These are phyloP conservation scores for Cladorrhinum sp. DNA, from an alignment of 2,329 filamentous ascomycete species.

Conservation along the genomic window DNA sequence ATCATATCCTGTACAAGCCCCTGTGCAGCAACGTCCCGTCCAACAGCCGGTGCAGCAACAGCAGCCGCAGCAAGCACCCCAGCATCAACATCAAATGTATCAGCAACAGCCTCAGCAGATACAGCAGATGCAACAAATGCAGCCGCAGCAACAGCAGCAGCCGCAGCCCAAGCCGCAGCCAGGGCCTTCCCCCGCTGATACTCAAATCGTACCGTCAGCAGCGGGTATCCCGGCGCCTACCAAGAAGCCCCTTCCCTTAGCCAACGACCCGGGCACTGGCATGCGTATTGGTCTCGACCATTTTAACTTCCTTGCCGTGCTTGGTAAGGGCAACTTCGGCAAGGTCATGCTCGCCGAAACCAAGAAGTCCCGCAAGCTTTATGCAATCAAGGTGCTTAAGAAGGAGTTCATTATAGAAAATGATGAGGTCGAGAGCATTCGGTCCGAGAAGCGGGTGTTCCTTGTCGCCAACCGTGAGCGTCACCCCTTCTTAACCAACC, in stretches of 20 bases:
- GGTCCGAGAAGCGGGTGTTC: constrained; percentile 97
- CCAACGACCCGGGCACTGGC: constrained; percentile 69
- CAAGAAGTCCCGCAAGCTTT: constrained; percentile 85
- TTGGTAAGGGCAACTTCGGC: constrained; percentile 98
- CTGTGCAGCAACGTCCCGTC: constrained; percentile 35
- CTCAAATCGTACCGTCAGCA: constrained; percentile 33
- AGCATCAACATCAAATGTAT: constrained; percentile 32
- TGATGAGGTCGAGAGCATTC: constrained; percentile 95
- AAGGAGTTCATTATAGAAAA: constrained; percentile 99
- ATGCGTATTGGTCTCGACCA: constrained; percentile 92
- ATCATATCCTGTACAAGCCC: constrained; percentile 45
- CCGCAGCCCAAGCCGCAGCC: constrained; percentile 37
- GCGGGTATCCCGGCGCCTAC: constrained; percentile 37
- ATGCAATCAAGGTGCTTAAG: constrained; percentile 98
- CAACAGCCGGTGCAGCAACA: constrained; percentile 40
- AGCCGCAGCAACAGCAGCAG: constrained; percentile 30
- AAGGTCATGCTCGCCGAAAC: constrained; percentile 99
- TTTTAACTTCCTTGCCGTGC: constrained; percentile 97
- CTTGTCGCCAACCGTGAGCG: constrained; percentile 94
- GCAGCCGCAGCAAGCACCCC: constrained; percentile 34
- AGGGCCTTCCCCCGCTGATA: constrained; percentile 31
- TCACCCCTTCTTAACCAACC: constrained; percentile 90
- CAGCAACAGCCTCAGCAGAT: constrained; percentile 32
- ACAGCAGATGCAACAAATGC: constrained; percentile 33
- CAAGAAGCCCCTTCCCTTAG: constrained; percentile 65